A percentile compares a stretch with the other conserved stretches of the same genome.
Evolutionary conservation across 2,329 filamentous ascomycete species (phyloP).

Genomic region (Kalaharituber pfeilii): DNA sequence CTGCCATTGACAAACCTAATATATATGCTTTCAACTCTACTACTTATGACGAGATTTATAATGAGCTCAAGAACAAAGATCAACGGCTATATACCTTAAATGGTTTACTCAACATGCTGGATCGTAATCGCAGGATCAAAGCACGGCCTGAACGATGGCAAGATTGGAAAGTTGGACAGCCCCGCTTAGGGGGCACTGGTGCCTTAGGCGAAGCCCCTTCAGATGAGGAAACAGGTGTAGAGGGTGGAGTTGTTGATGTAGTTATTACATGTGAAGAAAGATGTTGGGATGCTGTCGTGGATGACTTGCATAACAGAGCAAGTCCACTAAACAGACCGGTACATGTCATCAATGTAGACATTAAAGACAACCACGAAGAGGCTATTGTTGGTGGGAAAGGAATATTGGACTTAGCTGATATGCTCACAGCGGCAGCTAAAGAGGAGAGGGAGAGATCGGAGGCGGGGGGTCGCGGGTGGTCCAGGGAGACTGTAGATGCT

Average conservation of each 20-base stretch:
- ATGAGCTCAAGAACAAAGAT: conserved; percentile 75
- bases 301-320: conserved; percentile 75
- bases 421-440: conserved; percentile 60
- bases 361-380: conserved; percentile 96
- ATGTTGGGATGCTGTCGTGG: conserved; percentile 94
- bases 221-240: conserved; percentile 42
- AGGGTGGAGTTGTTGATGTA: conserved; percentile 78
- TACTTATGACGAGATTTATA: conserved; percentile 86
- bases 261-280: conserved; percentile 96
- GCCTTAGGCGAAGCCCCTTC: conserved; percentile 3
- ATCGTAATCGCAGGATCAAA: conserved; percentile 79
- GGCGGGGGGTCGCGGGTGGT: conserved; percentile 48
- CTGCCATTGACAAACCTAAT: conserved; percentile 81
- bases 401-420: conserved; percentile 78
- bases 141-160: conserved; percentile 95
- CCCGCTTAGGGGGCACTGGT: conserved; percentile 26
- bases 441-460: conserved; percentile 60
- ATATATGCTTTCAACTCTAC: conserved; percentile 97
- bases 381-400: conserved; percentile 76
- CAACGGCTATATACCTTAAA: conserved; percentile 75
- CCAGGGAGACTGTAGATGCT: conserved; percentile 71
- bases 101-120: conserved; percentile 87
- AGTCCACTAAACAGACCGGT: conserved; percentile 79
- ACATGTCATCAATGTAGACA: conserved; percentile 96
- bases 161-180: conserved; percentile 81